phyloP scores from a whole-genome alignment of 2,329 filamentous ascomycete genomes.

The Grosmannia huntii region DNA sequence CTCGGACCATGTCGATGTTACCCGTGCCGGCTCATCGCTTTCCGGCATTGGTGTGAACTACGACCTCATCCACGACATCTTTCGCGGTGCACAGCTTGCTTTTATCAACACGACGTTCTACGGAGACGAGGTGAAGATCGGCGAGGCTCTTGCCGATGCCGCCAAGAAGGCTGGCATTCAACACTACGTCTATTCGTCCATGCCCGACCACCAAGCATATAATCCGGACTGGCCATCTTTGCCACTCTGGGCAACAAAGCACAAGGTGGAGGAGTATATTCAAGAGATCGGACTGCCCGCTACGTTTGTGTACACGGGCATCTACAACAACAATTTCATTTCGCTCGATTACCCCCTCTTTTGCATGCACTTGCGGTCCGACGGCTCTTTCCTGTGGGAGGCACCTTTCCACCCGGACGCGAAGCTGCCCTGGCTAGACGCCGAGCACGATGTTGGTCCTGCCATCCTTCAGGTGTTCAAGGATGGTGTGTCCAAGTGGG shows the following conservation, averaged over 20 bases:
- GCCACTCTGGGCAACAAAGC: conserved; percentile 86
- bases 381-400: conserved; percentile 84
- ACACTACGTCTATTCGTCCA: conserved; percentile 92
- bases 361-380: conserved; percentile 77
- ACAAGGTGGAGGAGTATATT: conserved; percentile 84
- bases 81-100: conserved; percentile 72
- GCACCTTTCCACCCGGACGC: conserved; percentile 86
- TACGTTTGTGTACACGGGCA: conserved; percentile 91
- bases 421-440: conserved; percentile 87
- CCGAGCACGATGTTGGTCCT: conserved; percentile 89
- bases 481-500: conserved; percentile 78
- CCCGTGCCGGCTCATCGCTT: conserved; percentile 47
- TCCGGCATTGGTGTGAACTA: conserved; percentile 56
- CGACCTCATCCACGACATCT: conserved; percentile 61
- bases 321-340: conserved; percentile 99
- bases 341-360: conserved; percentile 85
- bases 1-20: conserved; percentile 42
- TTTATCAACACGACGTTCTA: conserved; percentile 98
- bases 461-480: conserved; percentile 91
- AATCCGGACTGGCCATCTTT: conserved; percentile 65
- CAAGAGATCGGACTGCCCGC: conserved; percentile 69
- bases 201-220: conserved; percentile 86
- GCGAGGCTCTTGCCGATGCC: conserved; percentile 76
- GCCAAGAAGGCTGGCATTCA: conserved; percentile 74
- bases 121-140: conserved; percentile 85